phyloP scores from a whole-genome alignment of 345 rosid species.

The Microthlaspi erraticum region DNA sequence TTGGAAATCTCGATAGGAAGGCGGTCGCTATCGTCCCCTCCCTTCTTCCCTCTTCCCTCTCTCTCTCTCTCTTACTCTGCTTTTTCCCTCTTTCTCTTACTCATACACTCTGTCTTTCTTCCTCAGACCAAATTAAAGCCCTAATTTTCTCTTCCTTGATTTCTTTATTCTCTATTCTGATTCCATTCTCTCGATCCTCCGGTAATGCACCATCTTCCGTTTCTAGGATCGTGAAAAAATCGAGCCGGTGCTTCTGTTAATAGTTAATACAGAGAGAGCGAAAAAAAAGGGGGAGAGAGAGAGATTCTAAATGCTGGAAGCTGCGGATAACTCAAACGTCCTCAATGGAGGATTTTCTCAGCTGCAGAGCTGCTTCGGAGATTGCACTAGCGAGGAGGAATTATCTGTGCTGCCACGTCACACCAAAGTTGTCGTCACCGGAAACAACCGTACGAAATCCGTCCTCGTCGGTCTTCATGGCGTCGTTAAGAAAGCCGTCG shows the following conservation, averaged over 20 bases:
- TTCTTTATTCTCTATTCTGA: conserved; percentile 34
- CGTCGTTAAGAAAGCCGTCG: conserved; percentile 95
- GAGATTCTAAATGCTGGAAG: conserved; percentile 60
- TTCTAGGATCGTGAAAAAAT: conserved; percentile 34
- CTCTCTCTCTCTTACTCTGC: conserved; percentile 46
- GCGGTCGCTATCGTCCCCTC: conserved; percentile 43
- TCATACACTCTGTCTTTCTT: conserved; percentile 43
- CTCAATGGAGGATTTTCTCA: conserved; percentile 65
- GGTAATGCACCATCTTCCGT: conserved; percentile 62
- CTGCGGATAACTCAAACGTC: conserved; percentile 59
- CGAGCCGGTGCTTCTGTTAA: conserved; percentile 18
- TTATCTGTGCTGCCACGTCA: conserved; percentile 91
- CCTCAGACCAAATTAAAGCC: conserved; percentile 34
- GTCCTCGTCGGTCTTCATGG: conserved; percentile 96
- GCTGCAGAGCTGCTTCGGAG: conserved; percentile 53
- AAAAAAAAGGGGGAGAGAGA: neutral
- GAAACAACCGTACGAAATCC: conserved; percentile 96
- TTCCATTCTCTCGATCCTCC: conserved; percentile 44
- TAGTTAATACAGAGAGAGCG: neutral
- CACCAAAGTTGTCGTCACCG: conserved; percentile 93
- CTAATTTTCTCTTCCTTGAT: conserved; percentile 42
- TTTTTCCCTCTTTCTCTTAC: conserved; percentile 32
- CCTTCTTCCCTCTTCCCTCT: conserved; percentile 34
- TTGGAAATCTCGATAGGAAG: conserved; percentile 19
- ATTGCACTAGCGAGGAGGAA: conserved; percentile 83